phyloP scores from a whole-genome alignment of 352 stramenopile genomes.

The Phytophthora pseudosyringae region DNA sequence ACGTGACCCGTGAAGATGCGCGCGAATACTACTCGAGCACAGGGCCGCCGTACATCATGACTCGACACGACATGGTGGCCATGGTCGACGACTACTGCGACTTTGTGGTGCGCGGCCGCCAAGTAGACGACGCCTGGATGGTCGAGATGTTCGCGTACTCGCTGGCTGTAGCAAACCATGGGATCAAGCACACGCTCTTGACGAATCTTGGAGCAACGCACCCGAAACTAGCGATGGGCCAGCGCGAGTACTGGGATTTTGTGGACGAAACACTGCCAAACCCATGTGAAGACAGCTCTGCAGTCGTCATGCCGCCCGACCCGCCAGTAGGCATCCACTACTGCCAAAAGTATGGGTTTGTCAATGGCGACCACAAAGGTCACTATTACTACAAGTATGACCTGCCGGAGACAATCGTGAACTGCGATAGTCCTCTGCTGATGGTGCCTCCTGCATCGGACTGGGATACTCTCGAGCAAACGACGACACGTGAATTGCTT shows the following conservation, averaged over 20 bases:
- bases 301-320: conserved; percentile 46
- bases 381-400: conserved; percentile 69
- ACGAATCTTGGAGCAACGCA: conserved; percentile 54
- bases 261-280: conserved; percentile 38
- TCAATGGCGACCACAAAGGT: conserved; percentile 45
- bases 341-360: conserved; percentile 59
- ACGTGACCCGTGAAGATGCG: conserved; percentile 42
- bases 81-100: conserved; percentile 64
- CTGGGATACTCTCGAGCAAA: conserved; percentile 35
- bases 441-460: conserved; percentile 49
- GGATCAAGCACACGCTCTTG: conserved; percentile 63
- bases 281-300: conserved; percentile 40
- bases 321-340: conserved; percentile 61
- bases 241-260: conserved; percentile 57
- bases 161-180: conserved; percentile 52
- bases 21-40: conserved; percentile 54
- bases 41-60: conserved; percentile 69
- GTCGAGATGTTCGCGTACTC: conserved; percentile 67
- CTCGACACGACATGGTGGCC: conserved; percentile 44
- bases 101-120: conserved; percentile 50
- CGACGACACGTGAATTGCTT: conserved; percentile 19
- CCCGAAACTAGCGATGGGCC: conserved; percentile 32
- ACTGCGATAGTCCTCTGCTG: conserved; percentile 53
- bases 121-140: conserved; percentile 53
- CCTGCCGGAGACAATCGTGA: conserved; percentile 48